A percentile compares a stretch with the other conserved stretches of the same genome.
Conservation (phyloP, 2,329 filamentous ascomycete genomes). For the Chrysoporthe deuterocubensis region DNA sequence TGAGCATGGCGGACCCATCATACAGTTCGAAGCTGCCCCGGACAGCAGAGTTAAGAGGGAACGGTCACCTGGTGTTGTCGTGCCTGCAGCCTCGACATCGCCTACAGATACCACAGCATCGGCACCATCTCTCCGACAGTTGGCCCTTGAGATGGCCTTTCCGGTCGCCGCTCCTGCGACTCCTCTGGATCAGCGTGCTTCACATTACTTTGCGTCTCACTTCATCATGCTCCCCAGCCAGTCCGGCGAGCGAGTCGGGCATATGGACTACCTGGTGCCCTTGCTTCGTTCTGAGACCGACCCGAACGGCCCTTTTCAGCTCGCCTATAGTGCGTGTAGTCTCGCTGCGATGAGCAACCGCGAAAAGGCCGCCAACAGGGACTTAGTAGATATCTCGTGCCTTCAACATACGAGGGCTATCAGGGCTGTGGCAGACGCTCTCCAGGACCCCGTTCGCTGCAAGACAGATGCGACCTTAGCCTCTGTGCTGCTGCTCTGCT, state of each 20-base stretch:
- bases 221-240: slow-evolving; percentile 59
- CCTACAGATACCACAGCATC: slow-evolving; percentile 31
- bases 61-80: neutral
- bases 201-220: slow-evolving; percentile 64
- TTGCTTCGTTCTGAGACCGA: slow-evolving; percentile 50
- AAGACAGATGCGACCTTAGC: slow-evolving; percentile 61
- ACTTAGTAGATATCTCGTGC: slow-evolving; percentile 47
- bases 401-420: slow-evolving; percentile 59
- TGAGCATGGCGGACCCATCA: slow-evolving; percentile 31
- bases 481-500: slow-evolving; percentile 60
- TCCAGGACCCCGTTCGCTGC: slow-evolving; percentile 53
- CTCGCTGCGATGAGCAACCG: slow-evolving; percentile 62
- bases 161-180: slow-evolving; percentile 44
- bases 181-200: slow-evolving; percentile 58
- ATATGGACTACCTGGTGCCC: slow-evolving; percentile 63
- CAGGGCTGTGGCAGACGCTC: slow-evolving; percentile 53
- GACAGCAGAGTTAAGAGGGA: neutral
- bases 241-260: slow-evolving; percentile 51
- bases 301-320: slow-evolving; percentile 52
- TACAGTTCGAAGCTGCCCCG: slow-evolving; percentile 17
- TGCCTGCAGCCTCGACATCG: slow-evolving; percentile 6
- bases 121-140: slow-evolving; percentile 29
- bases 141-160: slow-evolving; percentile 31
- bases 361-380: slow-evolving; percentile 39
- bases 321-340: slow-evolving; percentile 63